Conservation (phyloP, 1,284 basidiomycete genomes). For the Irpex rosettiformis region DNA sequence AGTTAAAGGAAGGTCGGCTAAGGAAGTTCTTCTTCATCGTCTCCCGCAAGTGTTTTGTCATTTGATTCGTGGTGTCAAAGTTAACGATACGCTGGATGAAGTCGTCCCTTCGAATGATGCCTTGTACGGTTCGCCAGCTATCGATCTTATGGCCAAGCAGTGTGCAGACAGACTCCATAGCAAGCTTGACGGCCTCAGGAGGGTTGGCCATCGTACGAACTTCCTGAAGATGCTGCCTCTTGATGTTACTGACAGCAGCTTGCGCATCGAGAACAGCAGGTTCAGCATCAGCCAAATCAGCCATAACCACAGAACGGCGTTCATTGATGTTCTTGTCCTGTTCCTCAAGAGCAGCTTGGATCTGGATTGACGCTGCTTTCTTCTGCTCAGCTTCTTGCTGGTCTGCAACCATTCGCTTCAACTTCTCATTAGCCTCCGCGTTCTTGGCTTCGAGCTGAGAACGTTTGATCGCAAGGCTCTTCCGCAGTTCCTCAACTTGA, state of each 20-base stretch:
- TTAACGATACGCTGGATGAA: slow-evolving; percentile 97
- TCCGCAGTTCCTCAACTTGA: slow-evolving; percentile 94
- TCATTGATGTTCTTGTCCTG: slow-evolving; percentile 91
- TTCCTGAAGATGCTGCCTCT: slow-evolving; percentile 95
- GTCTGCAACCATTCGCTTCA: slow-evolving; percentile 97
- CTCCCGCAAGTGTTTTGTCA: slow-evolving; percentile 90
- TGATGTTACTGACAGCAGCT: slow-evolving; percentile 95
- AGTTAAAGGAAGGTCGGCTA: slow-evolving; percentile 89
- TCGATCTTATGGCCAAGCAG: slow-evolving; percentile 97
- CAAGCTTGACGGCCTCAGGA: slow-evolving; percentile 94
- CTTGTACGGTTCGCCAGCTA: slow-evolving; percentile 95
- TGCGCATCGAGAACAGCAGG: slow-evolving; percentile 96
- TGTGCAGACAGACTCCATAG: slow-evolving; percentile 99
- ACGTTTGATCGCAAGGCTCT: slow-evolving; percentile 93
- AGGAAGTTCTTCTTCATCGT: slow-evolving; percentile 94
- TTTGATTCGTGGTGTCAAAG: slow-evolving; percentile 90
- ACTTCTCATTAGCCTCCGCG: slow-evolving; percentile 93
- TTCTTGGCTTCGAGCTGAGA: slow-evolving; percentile 93
- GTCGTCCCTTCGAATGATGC: slow-evolving; percentile 95
- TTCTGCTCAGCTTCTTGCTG: slow-evolving; percentile 99
- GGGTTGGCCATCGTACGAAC: slow-evolving; percentile 99
- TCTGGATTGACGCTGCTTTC: slow-evolving; percentile 94
- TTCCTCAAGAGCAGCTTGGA: slow-evolving; percentile 89
- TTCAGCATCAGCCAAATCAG: slow-evolving; percentile 96
- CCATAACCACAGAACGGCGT: slow-evolving; percentile 86